Percentiles rank a stretch among this genome's conserved stretches.
Conservation (phyloP, 2,329 filamentous ascomycete genomes). For the Hymenoscyphus albidus region DNA sequence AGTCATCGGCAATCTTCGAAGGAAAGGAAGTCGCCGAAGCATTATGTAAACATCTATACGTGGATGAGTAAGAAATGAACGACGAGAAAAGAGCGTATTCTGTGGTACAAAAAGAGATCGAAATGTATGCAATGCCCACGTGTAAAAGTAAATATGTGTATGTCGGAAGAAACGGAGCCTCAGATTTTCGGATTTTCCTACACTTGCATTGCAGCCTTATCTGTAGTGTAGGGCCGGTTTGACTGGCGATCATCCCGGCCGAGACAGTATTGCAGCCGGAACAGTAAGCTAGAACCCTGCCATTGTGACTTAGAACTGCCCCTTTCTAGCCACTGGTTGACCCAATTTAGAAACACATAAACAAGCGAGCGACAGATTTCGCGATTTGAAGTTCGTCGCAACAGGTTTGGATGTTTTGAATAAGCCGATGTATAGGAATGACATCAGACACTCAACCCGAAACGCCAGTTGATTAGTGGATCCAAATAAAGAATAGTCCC, state of each 20-base stretch:
- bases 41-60: background rate
- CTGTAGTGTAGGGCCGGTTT: background rate
- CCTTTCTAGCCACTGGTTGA: background rate
- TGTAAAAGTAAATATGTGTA: no score
- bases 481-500: no score
- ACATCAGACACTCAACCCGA: background rate
- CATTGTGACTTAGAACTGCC: background rate
- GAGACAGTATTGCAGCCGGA: background rate
- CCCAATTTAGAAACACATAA: background rate
- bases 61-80: background rate
- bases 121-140: no score
- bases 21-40: background rate
- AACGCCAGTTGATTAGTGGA: background rate
- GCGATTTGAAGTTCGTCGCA: background rate
- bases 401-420: background rate
- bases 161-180: background rate
- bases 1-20: constrained; percentile 2
- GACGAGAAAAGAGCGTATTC: background rate
- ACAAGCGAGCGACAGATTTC: background rate
- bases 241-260: background rate
- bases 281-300: background rate
- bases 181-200: background rate
- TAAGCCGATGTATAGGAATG: background rate
- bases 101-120: background rate
- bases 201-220: background rate